Evolutionary conservation across 2,329 filamentous ascomycete species (phyloP).

Genomic region (Penicillium crustosum): DNA sequence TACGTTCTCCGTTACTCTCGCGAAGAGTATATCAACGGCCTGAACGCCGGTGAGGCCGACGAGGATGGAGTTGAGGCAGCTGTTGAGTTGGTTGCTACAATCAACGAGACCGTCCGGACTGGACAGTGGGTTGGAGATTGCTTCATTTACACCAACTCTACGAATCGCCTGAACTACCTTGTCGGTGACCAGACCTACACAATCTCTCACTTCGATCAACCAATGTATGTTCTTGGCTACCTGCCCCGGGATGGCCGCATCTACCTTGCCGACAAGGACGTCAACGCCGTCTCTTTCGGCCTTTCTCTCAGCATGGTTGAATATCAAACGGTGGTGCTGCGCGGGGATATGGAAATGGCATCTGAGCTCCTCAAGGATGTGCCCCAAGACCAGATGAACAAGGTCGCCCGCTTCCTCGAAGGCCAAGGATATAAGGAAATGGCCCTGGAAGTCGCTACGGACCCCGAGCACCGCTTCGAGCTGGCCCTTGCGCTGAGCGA

Average conservation of each 20-base stretch:
- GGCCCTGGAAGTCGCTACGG: slow-evolving; percentile 89
- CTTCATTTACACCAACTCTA: slow-evolving; percentile 97
- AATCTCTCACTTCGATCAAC: slow-evolving; percentile 92
- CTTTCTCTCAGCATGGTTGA: slow-evolving; percentile 91
- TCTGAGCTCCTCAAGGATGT: slow-evolving; percentile 81
- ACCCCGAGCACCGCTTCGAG: slow-evolving; percentile 95
- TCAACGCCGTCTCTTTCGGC: slow-evolving; percentile 83
- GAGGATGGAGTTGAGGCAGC: slow-evolving; percentile 92
- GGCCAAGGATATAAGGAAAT: slow-evolving; percentile 97
- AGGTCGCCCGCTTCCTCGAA: slow-evolving; percentile 95
- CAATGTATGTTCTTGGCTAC: slow-evolving; percentile 93
- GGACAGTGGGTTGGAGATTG: slow-evolving; percentile 98
- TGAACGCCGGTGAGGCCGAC: slow-evolving; percentile 79
- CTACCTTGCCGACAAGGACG: slow-evolving; percentile 94
- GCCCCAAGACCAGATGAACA: slow-evolving; percentile 91
- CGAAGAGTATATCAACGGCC: slow-evolving; percentile 80
- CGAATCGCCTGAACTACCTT: slow-evolving; percentile 94
- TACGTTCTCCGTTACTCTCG: slow-evolving; percentile 91
- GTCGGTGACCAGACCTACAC: slow-evolving; percentile 98
- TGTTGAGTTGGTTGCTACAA: slow-evolving; percentile 94
- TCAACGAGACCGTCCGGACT: slow-evolving; percentile 87
- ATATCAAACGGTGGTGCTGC: slow-evolving; percentile 93
- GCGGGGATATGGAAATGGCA: slow-evolving; percentile 88
- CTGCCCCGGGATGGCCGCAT: slow-evolving; percentile 92
- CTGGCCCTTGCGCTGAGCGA: slow-evolving; percentile 80